Percentiles rank a stretch among this genome's conserved stretches.
Conservation (phyloP, 257 asterid genomes). For the Osmanthus fragrans region DNA sequence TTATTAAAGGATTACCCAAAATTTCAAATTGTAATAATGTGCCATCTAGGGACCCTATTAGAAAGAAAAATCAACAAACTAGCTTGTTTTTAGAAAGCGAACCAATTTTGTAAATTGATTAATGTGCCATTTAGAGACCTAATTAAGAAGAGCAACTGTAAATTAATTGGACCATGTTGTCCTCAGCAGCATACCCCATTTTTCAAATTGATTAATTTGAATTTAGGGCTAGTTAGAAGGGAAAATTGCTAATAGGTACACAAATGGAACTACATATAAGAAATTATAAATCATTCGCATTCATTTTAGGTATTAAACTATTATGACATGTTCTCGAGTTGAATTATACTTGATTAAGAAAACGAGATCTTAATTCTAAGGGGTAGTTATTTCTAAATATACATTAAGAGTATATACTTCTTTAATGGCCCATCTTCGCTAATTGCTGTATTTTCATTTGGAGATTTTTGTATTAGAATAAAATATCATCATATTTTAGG, state of each 20-base stretch:
- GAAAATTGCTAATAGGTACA: not conserved
- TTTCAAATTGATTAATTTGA: not conserved
- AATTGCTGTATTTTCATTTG: no score
- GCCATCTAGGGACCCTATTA: not conserved
- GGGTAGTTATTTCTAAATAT: no score
- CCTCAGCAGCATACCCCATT: not conserved
- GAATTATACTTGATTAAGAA: not conserved
- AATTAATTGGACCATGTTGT: no score
- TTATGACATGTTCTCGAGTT: not conserved
- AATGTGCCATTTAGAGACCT: not conserved
- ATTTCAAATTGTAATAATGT: no score
- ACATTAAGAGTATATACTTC: no score
- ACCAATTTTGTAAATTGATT: no score
- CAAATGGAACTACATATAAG: not conserved
- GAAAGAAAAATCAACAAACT: not conserved
- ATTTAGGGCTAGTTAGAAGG: not conserved
- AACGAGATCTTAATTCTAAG: no score
- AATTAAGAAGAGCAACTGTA: not conserved
- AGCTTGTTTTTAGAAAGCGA: no score
- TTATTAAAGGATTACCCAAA: not conserved
- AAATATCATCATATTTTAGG: no score
- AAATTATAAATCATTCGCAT: not conserved
- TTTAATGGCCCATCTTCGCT: no score
- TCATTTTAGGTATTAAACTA: not conserved
- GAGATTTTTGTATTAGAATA: no score